phyloP scores from a whole-genome alignment of 805 yeast genomes.

The Candida chilensis region DNA sequence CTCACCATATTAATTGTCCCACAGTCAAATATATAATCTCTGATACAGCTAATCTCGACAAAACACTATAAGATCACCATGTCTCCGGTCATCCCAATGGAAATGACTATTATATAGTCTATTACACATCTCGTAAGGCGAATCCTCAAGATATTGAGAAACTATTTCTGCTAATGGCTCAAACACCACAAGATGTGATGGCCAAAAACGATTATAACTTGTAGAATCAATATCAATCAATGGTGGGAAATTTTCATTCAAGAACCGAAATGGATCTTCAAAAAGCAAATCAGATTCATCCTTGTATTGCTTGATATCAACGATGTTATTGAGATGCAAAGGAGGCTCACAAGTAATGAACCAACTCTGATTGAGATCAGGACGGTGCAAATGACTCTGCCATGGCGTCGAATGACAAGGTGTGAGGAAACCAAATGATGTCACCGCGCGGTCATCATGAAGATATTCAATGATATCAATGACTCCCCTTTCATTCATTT shows the following conservation, averaged over 20 bases:
- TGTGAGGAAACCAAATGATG: conserved; percentile 70
- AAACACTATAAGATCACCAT: conserved; percentile 74
- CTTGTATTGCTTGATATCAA: conserved; percentile 35
- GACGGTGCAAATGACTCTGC: conserved; percentile 73
- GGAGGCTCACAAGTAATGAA: conserved; percentile 93
- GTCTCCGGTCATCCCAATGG: conserved; percentile 81
- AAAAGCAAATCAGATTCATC: conserved; percentile 89
- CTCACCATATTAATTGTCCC: too few relatives aligned
- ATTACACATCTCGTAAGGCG: conserved; percentile 32
- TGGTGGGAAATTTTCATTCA: conserved; percentile 44
- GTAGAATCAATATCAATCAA: conserved; percentile 4
- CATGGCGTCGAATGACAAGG: conserved; percentile 99
- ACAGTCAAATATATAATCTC: too few relatives aligned
- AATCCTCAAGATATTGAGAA: conserved; percentile 23
- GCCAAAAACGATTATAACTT: conserved; percentile 44
- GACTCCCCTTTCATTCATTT: conserved; percentile 82
- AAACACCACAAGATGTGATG: conserved; percentile 65
- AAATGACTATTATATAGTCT: conserved; percentile 70
- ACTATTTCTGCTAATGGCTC: conserved; percentile 47
- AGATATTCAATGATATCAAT: conserved; percentile 54
- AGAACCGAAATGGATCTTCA: conserved; percentile 49
- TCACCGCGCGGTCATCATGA: conserved; percentile 24
- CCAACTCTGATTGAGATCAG: conserved; percentile 44
- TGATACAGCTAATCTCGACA: too few relatives aligned
- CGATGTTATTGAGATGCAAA: conserved; percentile 20